phyloP scores from a whole-genome alignment of 257 asterid species.

The Ophiorrhiza pumila region DNA sequence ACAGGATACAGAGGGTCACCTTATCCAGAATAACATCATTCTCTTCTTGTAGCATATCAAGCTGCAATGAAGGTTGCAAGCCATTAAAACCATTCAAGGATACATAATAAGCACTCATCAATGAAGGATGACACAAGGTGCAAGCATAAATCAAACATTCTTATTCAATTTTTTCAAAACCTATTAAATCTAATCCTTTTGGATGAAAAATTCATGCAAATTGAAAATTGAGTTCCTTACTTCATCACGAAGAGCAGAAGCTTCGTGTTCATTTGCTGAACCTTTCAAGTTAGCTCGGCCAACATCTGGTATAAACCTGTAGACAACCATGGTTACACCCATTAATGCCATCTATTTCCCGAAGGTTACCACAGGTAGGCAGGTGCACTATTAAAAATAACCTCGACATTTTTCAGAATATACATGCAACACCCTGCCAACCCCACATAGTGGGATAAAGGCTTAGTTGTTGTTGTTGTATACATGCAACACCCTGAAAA shows the following conservation, averaged over 20 bases:
- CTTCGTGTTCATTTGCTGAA: conserved; percentile 71
- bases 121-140: not conserved
- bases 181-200: not conserved
- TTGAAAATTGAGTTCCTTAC: conserved; percentile 39
- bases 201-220: not conserved
- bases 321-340: conserved; percentile 20
- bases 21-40: conserved; percentile 74
- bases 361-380: not conserved
- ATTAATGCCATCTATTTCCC: not conserved
- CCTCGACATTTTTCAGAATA: not conserved
- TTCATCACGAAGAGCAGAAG: conserved; percentile 95
- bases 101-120: not conserved
- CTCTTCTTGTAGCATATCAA: conserved; percentile 97
- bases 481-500: too few species aligned
- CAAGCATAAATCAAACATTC: not conserved
- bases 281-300: conserved; percentile 59
- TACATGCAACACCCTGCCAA: not conserved
- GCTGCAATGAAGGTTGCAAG: conserved; percentile 56
- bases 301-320: conserved; percentile 67
- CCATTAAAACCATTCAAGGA: conserved; percentile 20
- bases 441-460: too few species aligned
- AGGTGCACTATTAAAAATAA: not conserved
- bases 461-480: too few species aligned
- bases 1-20: conserved; percentile 45
- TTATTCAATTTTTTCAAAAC: not conserved